These are phyloP conservation scores for Phyllosticta ampelicida DNA, from an alignment of 2,329 filamentous ascomycete species.

Conservation along the genomic window DNA sequence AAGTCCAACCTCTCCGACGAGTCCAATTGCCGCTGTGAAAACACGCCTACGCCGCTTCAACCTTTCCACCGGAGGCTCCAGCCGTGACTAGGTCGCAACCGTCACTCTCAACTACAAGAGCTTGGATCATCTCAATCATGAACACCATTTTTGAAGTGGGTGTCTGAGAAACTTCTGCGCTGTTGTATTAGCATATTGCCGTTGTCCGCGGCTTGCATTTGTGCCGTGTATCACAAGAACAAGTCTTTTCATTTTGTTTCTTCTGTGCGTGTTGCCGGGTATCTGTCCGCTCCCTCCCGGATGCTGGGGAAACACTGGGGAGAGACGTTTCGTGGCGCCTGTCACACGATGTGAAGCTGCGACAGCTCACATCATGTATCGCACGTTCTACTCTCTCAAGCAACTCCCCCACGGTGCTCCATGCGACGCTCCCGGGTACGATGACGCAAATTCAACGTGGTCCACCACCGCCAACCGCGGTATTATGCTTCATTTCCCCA, in stretches of 20 bases:
- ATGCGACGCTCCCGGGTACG: background rate
- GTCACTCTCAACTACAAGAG: background rate
- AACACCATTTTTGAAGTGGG: background rate
- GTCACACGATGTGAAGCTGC: background rate
- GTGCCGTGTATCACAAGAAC: background rate
- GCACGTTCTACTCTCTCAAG: background rate
- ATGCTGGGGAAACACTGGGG: background rate
- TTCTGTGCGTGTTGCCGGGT: background rate
- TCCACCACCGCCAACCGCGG: background rate
- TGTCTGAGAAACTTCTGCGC: background rate
- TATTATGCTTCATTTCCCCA: background rate
- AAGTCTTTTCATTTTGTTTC: too few relatives aligned
- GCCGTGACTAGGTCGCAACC: background rate
- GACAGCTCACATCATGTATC: background rate
- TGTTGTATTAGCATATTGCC: background rate
- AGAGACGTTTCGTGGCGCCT: background rate
- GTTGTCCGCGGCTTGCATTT: background rate
- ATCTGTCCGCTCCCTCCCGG: background rate
- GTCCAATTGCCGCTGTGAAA: background rate
- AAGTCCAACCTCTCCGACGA: slow-evolving; percentile 1
- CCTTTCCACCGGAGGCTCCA: background rate
- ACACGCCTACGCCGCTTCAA: slow-evolving; percentile 6
- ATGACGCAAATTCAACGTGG: background rate
- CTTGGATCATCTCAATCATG: background rate
- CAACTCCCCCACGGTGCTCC: background rate